Percentiles rank a stretch among this genome's conserved stretches.
These are phyloP conservation scores for Wallacemonas sp. DNA, from an alignment of 208 protist species.

Conservation along the genomic window DNA sequence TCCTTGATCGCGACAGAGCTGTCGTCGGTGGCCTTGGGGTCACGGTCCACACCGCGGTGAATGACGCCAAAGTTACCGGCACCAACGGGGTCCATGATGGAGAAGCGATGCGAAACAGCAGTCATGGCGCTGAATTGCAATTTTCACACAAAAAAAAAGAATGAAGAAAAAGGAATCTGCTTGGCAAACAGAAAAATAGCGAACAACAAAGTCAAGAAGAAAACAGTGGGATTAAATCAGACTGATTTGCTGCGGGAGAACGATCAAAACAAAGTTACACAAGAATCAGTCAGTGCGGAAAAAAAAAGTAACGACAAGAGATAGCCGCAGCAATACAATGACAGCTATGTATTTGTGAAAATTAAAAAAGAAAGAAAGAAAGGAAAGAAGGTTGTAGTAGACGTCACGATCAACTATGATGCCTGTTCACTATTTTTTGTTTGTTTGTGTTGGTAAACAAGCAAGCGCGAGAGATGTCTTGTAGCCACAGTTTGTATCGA, in stretches of 20 bases:
- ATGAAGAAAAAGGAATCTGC: background rate
- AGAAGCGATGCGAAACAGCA: slow-evolving; percentile 27
- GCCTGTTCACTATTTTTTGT: slow-evolving; percentile 1
- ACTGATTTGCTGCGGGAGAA: too few species aligned
- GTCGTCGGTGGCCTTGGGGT: slow-evolving; percentile 17
- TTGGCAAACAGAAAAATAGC: background rate
- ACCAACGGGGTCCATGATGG: slow-evolving; percentile 33
- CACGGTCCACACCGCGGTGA: slow-evolving; percentile 33
- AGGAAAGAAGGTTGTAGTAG: background rate
- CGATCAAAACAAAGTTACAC: background rate
- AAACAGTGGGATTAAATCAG: too few species aligned
- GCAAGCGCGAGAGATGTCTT: background rate
- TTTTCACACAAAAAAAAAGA: background rate
- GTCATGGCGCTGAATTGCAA: too few species aligned
- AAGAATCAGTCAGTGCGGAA: background rate
- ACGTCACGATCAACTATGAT: background rate
- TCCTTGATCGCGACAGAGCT: slow-evolving; percentile 34
- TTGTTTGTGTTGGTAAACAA: slow-evolving; percentile 1
- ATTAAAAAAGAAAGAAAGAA: slow-evolving; percentile 4
- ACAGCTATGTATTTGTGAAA: background rate
- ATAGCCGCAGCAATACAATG: background rate
- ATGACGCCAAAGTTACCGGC: slow-evolving; percentile 40
- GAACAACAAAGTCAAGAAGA: background rate
- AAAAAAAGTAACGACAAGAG: background rate
- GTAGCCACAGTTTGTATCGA: too few species aligned